These are phyloP conservation scores for Kokia cookei DNA, from an alignment of 441 rosid genomes.

Conservation along the genomic window DNA sequence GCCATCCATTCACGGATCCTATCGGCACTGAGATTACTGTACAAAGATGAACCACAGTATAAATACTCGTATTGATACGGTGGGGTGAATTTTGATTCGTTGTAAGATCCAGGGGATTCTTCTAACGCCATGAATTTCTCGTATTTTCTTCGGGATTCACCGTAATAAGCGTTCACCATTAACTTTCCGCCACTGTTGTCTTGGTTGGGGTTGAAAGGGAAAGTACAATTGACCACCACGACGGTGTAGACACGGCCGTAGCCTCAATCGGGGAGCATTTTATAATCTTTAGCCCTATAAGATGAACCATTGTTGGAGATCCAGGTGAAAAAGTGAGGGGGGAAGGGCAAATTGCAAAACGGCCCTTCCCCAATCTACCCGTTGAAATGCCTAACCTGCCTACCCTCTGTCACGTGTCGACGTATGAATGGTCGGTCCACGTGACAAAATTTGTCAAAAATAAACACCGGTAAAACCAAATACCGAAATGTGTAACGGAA, in stretches of 20 bases:
- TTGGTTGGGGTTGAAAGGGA: slow-evolving; percentile 42
- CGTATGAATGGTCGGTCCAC: too few species aligned
- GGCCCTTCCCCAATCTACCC: too few species aligned
- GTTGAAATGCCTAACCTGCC: too few species aligned
- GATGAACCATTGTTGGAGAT: slow-evolving; percentile 48
- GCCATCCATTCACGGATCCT: slow-evolving; percentile 88
- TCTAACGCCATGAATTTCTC: slow-evolving; percentile 51
- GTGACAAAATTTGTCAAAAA: too few species aligned
- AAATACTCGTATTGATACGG: slow-evolving; percentile 60
- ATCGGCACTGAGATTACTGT: slow-evolving; percentile 53
- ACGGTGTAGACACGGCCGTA: slow-evolving; percentile 83
- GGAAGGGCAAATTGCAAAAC: too few species aligned
- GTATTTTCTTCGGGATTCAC: slow-evolving; percentile 33
- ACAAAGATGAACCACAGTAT: slow-evolving; percentile 74
- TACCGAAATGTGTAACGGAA: too few species aligned
- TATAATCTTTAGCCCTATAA: slow-evolving; percentile 49
- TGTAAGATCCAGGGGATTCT: slow-evolving; percentile 46
- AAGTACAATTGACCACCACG: slow-evolving; percentile 72
- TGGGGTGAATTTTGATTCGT: slow-evolving; percentile 38
- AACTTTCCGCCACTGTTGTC: slow-evolving; percentile 68
- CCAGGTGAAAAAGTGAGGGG: too few species aligned
- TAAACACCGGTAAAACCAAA: too few species aligned
- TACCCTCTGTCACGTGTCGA: too few species aligned
- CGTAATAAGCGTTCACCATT: slow-evolving; percentile 53
- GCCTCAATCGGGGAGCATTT: slow-evolving; percentile 82